Evolutionary conservation across 164 flowering plant species (phyloP), one percentile per base, ranked within the genome.

Genomic region (Aristolochia fimbriata): DNA sequence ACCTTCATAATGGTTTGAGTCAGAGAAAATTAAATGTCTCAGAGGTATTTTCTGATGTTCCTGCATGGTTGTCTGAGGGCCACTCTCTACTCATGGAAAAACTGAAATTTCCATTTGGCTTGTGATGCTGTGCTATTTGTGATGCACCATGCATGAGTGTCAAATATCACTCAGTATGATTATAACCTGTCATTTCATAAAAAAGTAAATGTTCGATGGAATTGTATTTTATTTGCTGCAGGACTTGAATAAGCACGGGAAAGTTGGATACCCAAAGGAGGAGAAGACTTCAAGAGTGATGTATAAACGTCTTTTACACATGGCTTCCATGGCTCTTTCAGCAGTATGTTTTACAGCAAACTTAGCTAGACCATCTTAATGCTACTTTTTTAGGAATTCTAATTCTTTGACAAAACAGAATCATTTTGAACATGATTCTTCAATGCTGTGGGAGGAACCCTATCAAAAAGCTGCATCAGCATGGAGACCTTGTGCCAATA

Each of bases 401-500:
- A 51, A 51, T 21, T 61, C 14, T 64, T 37, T 60, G 17, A 64
- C 53, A 16, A 46, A 51, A 47, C 74, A 91, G 97, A 76, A 69
- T 64, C 88, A 82, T 58, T 62, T 73, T 9, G 76, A 68, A 70
- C 77, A 49, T 51, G 80, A 76, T 12, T 61, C 64, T 46, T 55
- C 79, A 49, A 72, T 52, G 48, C 70, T 81, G 45, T 87, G 95
- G 93, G 71, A 74, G 76, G 93, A 85, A 62, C 81, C 85, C 15
- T 71, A 67, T 68, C 69, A 59, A 19, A 68, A 60, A 17, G 75
- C 74, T 59, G 85, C 91, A 51, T 70, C 88, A 23, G 48, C 37
- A 25, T 92, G 98, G 98, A 81, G 76, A 71, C 96, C 96, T 31
- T 92, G 98, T 72, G 86, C 91, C 15, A 78, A 82, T 62, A 77